phyloP scores from a whole-genome alignment of 768 basidiomycete species.

The Tulasnella sp. region DNA sequence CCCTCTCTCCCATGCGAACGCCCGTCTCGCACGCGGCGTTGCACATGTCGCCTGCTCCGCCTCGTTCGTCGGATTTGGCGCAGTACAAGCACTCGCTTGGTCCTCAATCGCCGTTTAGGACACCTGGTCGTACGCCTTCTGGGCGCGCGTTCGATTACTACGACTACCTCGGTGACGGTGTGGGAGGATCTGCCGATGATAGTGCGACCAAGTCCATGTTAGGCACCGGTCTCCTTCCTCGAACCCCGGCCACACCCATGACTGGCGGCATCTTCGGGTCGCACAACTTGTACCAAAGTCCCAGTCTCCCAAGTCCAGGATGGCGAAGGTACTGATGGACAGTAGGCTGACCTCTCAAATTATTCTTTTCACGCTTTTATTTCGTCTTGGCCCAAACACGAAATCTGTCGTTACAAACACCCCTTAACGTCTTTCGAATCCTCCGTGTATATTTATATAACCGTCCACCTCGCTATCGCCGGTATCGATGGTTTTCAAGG shows the following conservation, averaged over 20 bases:
- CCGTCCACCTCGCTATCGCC: conserved; percentile 1
- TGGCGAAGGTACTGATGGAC: conserved; percentile 4
- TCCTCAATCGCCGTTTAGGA: conserved; percentile 32
- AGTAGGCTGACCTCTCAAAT: not conserved
- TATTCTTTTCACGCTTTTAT: not conserved
- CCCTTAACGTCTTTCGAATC: not conserved
- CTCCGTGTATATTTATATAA: too few species aligned
- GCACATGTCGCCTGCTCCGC: conserved; percentile 12
- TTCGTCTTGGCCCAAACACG: too few species aligned
- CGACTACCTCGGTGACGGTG: conserved; percentile 1
- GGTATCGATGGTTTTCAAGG: not conserved
- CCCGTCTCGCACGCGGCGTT: conserved; percentile 11
- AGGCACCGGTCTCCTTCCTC: not conserved
- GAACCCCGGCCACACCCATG: conserved; percentile 11
- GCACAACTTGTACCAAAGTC: conserved; percentile 55
- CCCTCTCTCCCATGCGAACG: conserved; percentile 11
- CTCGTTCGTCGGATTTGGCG: conserved; percentile 37
- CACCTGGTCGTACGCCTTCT: not conserved
- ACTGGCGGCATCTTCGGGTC: conserved; percentile 54
- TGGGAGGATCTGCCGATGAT: not conserved
- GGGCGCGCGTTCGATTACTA: conserved; percentile 4
- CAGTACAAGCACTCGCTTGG: conserved; percentile 61
- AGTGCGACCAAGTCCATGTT: not conserved
- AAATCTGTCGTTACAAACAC: too few species aligned
- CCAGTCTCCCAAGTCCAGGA: conserved; percentile 32